Base-by-base conservation (phyloP, 768 basidiomycete species). In the Suillus luteus region DNA sequence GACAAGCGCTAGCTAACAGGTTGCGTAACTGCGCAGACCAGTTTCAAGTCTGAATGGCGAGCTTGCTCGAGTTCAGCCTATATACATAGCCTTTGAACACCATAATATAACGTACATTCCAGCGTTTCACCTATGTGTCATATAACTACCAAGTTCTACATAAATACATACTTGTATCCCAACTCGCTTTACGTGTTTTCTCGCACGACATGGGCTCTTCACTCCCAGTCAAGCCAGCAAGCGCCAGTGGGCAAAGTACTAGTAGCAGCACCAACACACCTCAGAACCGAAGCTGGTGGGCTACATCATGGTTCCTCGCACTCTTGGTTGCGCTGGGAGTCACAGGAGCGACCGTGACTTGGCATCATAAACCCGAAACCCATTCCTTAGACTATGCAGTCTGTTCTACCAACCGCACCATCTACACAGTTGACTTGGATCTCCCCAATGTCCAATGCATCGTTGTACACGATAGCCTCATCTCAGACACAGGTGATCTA, bases 391-490 rank as follows among this genome's bases (percentile, higher is more conserved):
- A 71, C 72, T 91, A 91, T 69, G 80, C 81, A 4, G 66, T 92
- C n/a, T 93, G 89, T 70, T 83, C 89, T 0, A 68, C 69, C 1
- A 68, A 73, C 1, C 69, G 73, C 27, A 81, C 76, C 48, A 86
- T 93, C 44, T 92, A 92, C 71, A 93, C 92, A 1, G 91, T 93
- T 0, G 85, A 91, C 67, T 71, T 80, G 10, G 59, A 67, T 2
- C 70, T 72, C 10, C 85, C 87, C 9, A 78, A 72, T 40, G 88
- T 84, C 3, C 81, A 89, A 67, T 92, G 90, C 66, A 77, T 92
- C n/a, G 75, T 84, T 41, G 79, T 91, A 12, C 77, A 75, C 63
- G 79, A 80, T 17, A 75, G 80, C 38, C 75, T 68, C 35, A 84
- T 93, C 38, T 59, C 74, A 22, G 82, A 79, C 17, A 73, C 80